Evolutionary conservation across 441 rosid species (phyloP).

Genomic region (Corymbia citriodora): DNA sequence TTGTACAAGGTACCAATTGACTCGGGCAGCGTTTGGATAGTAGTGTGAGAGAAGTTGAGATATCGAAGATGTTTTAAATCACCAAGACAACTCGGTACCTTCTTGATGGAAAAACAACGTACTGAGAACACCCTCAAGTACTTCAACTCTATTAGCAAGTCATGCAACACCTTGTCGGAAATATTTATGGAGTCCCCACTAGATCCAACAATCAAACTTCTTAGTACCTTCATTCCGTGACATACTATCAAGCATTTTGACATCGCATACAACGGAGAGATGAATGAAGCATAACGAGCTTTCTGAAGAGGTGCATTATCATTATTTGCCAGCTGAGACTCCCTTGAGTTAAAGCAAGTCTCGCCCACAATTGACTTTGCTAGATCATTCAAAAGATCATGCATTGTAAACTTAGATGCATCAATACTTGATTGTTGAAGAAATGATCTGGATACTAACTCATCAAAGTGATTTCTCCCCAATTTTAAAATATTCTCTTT

Average conservation of each 20-base stretch:
- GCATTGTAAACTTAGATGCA: background rate
- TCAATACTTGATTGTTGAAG: background rate
- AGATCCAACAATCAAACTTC: background rate
- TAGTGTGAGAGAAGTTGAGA: background rate
- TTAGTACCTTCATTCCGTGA: background rate
- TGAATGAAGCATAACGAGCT: background rate
- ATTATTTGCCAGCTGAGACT: background rate
- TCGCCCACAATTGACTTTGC: background rate
- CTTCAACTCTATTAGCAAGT: background rate
- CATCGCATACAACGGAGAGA: rapidly evolving
- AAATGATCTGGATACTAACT: background rate
- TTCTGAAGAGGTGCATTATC: background rate
- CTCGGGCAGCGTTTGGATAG: rapidly evolving
- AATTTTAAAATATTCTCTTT: background rate
- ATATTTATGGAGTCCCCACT: rapidly evolving
- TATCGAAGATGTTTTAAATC: background rate
- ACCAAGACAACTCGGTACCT: background rate
- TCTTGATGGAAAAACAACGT: rapidly evolving
- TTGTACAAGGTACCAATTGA: background rate
- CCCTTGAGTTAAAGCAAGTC: background rate
- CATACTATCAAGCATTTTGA: background rate
- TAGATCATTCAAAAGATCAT: background rate
- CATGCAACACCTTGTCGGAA: background rate
- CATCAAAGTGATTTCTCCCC: background rate
- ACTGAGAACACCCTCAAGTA: background rate